These are phyloP conservation scores for Mycena epipterygia DNA, from an alignment of 768 basidiomycete genomes.

Conservation along the genomic window DNA sequence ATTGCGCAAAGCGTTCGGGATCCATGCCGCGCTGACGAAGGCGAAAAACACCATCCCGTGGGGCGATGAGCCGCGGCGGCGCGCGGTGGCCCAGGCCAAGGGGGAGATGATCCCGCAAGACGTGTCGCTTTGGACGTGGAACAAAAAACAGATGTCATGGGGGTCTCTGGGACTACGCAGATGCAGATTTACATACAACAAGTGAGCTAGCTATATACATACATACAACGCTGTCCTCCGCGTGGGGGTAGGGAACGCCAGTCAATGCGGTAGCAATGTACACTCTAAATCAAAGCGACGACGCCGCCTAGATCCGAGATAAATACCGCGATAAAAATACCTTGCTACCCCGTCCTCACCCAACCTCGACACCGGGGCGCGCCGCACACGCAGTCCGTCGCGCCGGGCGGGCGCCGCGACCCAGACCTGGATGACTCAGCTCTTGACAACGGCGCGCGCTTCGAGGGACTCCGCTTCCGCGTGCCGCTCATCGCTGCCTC, in stretches of 20 bases:
- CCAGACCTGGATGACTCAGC: no score
- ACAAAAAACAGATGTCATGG: no score
- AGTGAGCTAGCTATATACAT: no score
- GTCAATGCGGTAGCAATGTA: no score
- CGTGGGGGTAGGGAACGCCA: no score
- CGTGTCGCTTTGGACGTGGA: no score
- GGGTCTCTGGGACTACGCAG: no score
- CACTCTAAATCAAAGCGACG: no score
- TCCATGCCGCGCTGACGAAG: background rate
- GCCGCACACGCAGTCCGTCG: background rate
- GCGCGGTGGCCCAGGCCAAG: background rate
- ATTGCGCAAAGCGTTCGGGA: background rate
- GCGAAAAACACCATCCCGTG: background rate
- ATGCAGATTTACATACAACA: no score
- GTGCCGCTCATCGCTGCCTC: background rate
- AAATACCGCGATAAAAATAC: background rate
- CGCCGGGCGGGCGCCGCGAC: background rate
- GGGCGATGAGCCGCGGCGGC: background rate
- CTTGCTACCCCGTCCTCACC: background rate
- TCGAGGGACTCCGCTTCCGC: no score
- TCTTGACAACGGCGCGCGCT: no score
- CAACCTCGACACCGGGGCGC: slow-evolving; percentile 2
- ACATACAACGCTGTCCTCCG: no score
- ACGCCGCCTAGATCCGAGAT: background rate
- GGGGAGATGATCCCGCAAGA: background rate